Base-by-base conservation (phyloP, 2,329 filamentous ascomycete genomes). In the Penicillium thymicola region DNA sequence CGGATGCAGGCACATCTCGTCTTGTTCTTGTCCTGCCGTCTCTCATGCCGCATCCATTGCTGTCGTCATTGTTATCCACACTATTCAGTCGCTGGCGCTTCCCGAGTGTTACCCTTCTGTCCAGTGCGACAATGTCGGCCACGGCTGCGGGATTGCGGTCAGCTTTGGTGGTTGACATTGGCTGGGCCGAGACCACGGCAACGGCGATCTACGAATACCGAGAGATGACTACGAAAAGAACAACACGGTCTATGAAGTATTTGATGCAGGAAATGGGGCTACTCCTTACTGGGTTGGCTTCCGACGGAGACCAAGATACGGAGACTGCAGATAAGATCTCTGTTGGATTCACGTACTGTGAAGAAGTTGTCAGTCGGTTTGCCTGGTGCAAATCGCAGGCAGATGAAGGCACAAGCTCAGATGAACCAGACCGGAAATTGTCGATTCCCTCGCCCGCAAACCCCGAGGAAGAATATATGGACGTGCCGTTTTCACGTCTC, bases 121-220 rank as follows among this genome's bases (percentile, higher is more conserved):
- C 92, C 1, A 83, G 85, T 0, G 85, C 93, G 0, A 82, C 91
- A 21, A 87, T 94, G 74, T 81, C 86, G 2, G 80, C 88, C 7
- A 83, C 92, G 3, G 89, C 88, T 8, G 92, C 92, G 6, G 94
- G 94, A 0, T 78, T 96, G 40, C 86, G 94, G 14, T 90, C 90
- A n/a, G 91, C 88, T 1, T 74, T 99, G 41, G 85, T 97, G 0
- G 81, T 99, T 37, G 92, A 99, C 68, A 82, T 99, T 58, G 94
- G 93, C 42, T 99, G 94, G 94, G 82, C 86, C 41, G 94, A 97
- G 73, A 96, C 92, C 0, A 83, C 88, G 0, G 84, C 95, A 23
- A 96, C 91, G 0, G 89, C 87, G 6, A 82, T 97, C 7, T 97
- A 92, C 69, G 94, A 99, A 75, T 96, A 92, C 71, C 87, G 90